These are phyloP conservation scores for Leccinum rimulosum DNA, from an alignment of 768 basidiomycete species.

Conservation along the genomic window DNA sequence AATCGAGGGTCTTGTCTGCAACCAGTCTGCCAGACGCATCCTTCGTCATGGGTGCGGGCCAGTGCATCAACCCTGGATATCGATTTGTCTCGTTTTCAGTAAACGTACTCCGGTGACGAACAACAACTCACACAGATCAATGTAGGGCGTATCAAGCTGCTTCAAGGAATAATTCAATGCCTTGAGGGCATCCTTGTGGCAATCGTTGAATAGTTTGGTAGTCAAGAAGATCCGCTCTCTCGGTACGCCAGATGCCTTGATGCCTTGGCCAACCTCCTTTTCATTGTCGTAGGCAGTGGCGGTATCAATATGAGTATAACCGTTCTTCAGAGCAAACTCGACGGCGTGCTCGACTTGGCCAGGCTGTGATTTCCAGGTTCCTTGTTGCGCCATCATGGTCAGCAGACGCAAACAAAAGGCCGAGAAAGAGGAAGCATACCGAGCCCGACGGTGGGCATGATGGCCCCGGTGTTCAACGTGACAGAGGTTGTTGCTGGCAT, in stretches of 20 bases:
- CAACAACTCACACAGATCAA: conserved; percentile 65
- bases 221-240: conserved; percentile 79
- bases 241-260: conserved; percentile 68
- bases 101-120: not conserved
- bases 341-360: conserved; percentile 78
- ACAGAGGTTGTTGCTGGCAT: conserved; percentile 48
- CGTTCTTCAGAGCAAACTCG: conserved; percentile 64
- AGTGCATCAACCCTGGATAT: conserved; percentile 68
- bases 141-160: conserved; percentile 68
- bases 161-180: conserved; percentile 65
- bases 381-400: conserved; percentile 29
- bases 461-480: conserved; percentile 71
- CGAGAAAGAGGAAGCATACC: conserved; percentile 32
- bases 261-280: conserved; percentile 77
- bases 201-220: conserved; percentile 63
- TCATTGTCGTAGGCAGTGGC: conserved; percentile 76
- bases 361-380: conserved; percentile 75
- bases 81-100: not conserved
- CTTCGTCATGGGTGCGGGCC: conserved; percentile 72
- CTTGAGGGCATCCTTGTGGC: conserved; percentile 55
- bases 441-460: conserved; percentile 73
- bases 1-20: conserved; percentile 54
- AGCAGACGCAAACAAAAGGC: not conserved
- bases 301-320: conserved; percentile 74
- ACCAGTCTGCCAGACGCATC: conserved; percentile 35